Evolutionary conservation across 2,329 filamentous ascomycete species (phyloP).

Genomic region (Trichoderma koningiopsis): DNA sequence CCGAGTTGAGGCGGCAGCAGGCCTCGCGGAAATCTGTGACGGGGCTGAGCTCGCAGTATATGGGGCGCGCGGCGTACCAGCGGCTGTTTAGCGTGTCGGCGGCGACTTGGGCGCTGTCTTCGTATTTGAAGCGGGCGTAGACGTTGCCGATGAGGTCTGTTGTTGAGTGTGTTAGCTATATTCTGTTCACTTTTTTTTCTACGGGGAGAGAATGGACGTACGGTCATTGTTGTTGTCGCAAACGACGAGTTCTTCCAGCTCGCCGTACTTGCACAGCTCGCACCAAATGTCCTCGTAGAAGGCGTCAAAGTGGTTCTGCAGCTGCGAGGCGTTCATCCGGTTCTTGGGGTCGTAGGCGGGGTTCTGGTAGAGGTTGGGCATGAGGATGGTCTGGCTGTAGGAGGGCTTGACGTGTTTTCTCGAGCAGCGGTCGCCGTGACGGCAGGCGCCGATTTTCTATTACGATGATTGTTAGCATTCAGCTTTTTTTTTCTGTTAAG

Average conservation of each 20-base stretch:
- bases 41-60: constrained; percentile 96
- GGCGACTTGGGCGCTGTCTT: constrained; percentile 89
- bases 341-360: constrained; percentile 94
- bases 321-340: constrained; percentile 93
- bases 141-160: constrained; percentile 95
- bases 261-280: constrained; percentile 98
- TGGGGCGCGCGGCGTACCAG: constrained; percentile 95
- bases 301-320: constrained; percentile 99
- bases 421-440: constrained; percentile 96
- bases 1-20: constrained; percentile 90
- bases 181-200: too few relatives aligned
- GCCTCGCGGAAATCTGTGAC: constrained; percentile 98
- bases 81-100: constrained; percentile 92
- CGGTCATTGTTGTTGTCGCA: constrained; percentile 99
- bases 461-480: not conserved
- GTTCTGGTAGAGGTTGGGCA: constrained; percentile 99
- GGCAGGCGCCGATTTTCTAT: constrained; percentile 98
- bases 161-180: not conserved
- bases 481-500: not conserved
- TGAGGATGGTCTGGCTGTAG: constrained; percentile 95
- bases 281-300: constrained; percentile 99
- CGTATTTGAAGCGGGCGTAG: constrained; percentile 99
- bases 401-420: constrained; percentile 99
- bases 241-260: constrained; percentile 95
- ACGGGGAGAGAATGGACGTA: constrained; percentile 47